phyloP scores from a whole-genome alignment of 1,139 yeast genomes.

The Kodamaea arcana region DNA sequence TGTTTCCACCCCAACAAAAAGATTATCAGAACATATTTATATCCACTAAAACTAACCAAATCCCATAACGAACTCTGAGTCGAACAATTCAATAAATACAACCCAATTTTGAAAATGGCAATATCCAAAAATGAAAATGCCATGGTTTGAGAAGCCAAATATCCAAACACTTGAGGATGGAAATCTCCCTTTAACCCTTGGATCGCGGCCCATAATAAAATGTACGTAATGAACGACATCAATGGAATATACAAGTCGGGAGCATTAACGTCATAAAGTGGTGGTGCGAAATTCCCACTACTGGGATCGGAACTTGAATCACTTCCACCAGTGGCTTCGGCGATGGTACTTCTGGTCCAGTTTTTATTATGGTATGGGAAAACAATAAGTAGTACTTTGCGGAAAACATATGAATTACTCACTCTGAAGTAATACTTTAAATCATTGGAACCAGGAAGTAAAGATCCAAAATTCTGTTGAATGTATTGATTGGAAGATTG shows the following conservation, averaged over 20 bases:
- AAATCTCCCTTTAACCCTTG: constrained; percentile 88
- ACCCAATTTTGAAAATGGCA: constrained; percentile 39
- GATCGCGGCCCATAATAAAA: constrained; percentile 76
- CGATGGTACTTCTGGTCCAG: constrained; percentile 61
- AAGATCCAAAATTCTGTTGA: constrained; percentile 62
- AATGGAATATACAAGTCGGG: constrained; percentile 96
- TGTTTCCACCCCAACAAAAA: constrained; percentile 49
- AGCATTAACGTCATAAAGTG: constrained; percentile 81
- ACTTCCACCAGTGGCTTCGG: constrained; percentile 27
- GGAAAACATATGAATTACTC: constrained; percentile 78
- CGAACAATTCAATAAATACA: constrained; percentile 47
- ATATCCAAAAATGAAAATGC: constrained; percentile 78
- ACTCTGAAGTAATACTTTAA: constrained; percentile 87
- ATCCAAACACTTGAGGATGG: constrained; percentile 90
- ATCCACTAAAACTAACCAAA: constrained; percentile 85
- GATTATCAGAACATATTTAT: constrained; percentile 83
- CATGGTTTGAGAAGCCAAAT: constrained; percentile 83
- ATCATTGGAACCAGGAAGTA: constrained; percentile 49
- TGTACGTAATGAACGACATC: constrained; percentile 89
- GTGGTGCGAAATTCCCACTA: constrained; percentile 54
- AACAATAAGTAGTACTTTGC: constrained; percentile 66
- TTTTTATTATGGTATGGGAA: constrained; percentile 85
- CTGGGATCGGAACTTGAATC: constrained; percentile 17
- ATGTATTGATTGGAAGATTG: constrained; percentile 67
- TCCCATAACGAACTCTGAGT: constrained; percentile 66